A percentile compares a stretch with the other conserved stretches of the same genome.
Conservation (phyloP, 495 filamentous ascomycete genomes). For the Cetradonia linearis region DNA sequence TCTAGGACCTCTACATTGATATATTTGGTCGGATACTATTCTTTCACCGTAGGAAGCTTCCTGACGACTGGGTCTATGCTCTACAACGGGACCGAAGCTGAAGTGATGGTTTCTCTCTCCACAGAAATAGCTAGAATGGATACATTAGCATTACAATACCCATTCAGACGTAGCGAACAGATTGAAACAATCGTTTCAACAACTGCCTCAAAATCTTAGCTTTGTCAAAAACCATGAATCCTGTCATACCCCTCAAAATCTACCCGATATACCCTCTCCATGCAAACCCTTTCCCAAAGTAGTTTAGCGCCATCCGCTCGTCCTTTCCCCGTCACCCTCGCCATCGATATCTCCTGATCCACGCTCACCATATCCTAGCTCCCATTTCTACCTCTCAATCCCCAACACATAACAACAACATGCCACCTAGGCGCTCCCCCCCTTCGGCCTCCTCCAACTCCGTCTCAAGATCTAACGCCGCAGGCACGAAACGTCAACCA, state of each 20-base stretch:
- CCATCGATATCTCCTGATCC: not conserved
- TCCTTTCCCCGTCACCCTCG: not conserved
- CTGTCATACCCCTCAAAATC: not conserved
- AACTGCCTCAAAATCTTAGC: no score
- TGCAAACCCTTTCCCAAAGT: not conserved
- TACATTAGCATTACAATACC: no score
- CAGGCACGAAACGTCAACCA: not conserved
- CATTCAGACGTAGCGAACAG: no score
- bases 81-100: no score
- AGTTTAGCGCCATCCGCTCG: not conserved
- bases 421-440: conserved; percentile 20
- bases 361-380: not conserved
- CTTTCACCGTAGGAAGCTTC: no score
- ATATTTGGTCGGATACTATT: no score
- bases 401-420: not conserved
- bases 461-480: not conserved
- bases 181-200: no score
- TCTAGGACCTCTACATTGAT: no score
- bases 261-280: not conserved
- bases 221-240: not conserved
- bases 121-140: no score
- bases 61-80: no score
- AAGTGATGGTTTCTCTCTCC: no score
- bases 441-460: conserved; percentile 14
- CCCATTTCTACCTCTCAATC: not conserved